Percentiles rank a stretch among this genome's conserved stretches.
Evolutionary conservation across 2,329 filamentous ascomycete genomes (phyloP).

Genomic region (Paraphoma sp.): DNA sequence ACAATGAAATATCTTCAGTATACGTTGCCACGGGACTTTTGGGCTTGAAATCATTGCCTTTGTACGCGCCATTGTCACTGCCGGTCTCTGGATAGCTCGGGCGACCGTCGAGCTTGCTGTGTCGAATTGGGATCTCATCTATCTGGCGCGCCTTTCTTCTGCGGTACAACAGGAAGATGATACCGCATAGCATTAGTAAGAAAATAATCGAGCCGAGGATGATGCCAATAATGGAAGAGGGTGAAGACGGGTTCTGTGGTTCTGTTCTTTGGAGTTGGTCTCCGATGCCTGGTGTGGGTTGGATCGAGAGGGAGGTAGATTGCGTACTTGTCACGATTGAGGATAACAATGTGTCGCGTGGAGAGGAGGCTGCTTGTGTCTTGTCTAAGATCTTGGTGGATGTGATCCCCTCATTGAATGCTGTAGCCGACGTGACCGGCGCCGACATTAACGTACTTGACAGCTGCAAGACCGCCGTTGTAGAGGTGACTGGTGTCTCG

Average conservation of each 20-base stretch:
- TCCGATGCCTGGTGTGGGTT: background rate
- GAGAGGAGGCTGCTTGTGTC: background rate
- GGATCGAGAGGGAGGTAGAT: background rate
- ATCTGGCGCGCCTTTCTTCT: constrained; percentile 14
- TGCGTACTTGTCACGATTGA: background rate
- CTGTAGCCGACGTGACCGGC: no score
- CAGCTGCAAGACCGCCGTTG: background rate
- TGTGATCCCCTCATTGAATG: no score
- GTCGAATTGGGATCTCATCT: constrained; percentile 28
- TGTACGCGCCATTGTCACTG: background rate
- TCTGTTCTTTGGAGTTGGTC: constrained; percentile 7
- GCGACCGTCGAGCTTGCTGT: constrained; percentile 24
- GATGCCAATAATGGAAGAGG: constrained; percentile 24
- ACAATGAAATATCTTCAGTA: background rate
- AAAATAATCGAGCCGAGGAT: constrained; percentile 10
- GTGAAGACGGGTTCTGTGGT: constrained; percentile 6
- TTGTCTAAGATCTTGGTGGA: no score
- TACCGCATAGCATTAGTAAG: constrained; percentile 10
- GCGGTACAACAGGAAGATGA: constrained; percentile 11
- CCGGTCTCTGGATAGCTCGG: constrained; percentile 24
- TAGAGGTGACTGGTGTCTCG: background rate
- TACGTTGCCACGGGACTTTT: background rate
- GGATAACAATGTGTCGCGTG: background rate
- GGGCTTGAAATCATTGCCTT: background rate
- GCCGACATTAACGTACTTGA: background rate